phyloP scores from a whole-genome alignment of 106 monocot species.

The Triglochin maritima region DNA sequence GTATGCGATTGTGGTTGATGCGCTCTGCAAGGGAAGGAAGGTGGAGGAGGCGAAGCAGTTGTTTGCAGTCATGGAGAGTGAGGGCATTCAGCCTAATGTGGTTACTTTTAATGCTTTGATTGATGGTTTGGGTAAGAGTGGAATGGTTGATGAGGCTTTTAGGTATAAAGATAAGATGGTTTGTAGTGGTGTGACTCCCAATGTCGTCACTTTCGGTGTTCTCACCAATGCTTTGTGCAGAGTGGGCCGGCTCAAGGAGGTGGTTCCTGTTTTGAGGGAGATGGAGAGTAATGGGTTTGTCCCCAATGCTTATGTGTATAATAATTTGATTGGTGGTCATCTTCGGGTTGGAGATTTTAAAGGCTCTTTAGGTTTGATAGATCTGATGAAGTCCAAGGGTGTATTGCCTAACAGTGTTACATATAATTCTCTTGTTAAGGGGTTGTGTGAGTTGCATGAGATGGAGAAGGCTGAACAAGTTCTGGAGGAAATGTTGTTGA shows the following conservation, averaged over 20 bases:
- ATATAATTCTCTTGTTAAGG: conserved; percentile 55
- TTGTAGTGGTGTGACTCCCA: conserved; percentile 22
- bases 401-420: conserved; percentile 54
- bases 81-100: conserved; percentile 32
- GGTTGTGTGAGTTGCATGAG: conserved; percentile 42
- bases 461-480: conserved; percentile 55
- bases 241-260: conserved; percentile 34
- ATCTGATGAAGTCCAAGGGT: conserved; percentile 56
- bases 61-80: conserved; percentile 55
- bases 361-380: conserved; percentile 37
- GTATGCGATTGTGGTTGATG: conserved; percentile 52
- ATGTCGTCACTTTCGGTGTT: conserved; percentile 45
- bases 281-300: conserved; percentile 48
- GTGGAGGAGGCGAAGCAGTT: conserved; percentile 33
- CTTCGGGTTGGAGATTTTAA: conserved; percentile 29
- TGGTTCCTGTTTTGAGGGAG: conserved; percentile 33
- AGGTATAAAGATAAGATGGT: conserved; percentile 52
- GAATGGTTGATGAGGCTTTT: conserved; percentile 44
- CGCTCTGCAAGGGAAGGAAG: conserved; percentile 38
- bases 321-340: conserved; percentile 63
- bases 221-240: conserved; percentile 63
- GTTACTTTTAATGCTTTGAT: conserved; percentile 73
- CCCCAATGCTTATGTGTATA: conserved; percentile 68
- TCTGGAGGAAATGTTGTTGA: conserved; percentile 61
- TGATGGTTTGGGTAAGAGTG: conserved; percentile 64